Conservation (phyloP, 31 red algal species). For the Asparagopsis taxiformis region DNA sequence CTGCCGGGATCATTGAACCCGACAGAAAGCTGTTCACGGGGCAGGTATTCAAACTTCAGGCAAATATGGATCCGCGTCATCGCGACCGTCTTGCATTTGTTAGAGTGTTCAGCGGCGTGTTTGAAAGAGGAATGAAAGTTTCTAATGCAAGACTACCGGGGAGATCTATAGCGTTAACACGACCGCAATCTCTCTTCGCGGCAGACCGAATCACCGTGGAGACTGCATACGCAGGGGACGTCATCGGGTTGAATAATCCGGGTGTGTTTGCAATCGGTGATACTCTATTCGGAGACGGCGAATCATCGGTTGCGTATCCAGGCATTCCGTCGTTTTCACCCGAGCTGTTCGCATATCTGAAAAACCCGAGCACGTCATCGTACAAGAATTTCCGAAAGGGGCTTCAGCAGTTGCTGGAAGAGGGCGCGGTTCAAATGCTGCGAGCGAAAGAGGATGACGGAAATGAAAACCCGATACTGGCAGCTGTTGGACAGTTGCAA, state of each 20-base stretch:
- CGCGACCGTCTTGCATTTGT: constrained; percentile 87
- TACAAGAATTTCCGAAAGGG: constrained; percentile 88
- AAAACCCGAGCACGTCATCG: constrained; percentile 62
- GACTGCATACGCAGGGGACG: constrained; percentile 82
- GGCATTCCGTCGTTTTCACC: constrained; percentile 85
- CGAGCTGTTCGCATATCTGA: constrained; percentile 81
- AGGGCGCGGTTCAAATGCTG: constrained; percentile 80
- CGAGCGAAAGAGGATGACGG: constrained; percentile 62
- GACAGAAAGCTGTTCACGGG: constrained; percentile 48
- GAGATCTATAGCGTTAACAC: constrained; percentile 52
- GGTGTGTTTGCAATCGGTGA: constrained; percentile 88
- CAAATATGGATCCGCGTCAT: constrained; percentile 90
- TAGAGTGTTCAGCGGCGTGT: constrained; percentile 65
- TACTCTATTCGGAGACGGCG: constrained; percentile 44
- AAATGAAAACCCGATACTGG: constrained; percentile 67
- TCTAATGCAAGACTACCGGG: constrained; percentile 53
- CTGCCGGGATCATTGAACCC: constrained; percentile 48
- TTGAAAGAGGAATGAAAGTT: constrained; percentile 87
- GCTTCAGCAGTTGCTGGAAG: constrained; percentile 77
- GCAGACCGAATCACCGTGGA: constrained; percentile 75
- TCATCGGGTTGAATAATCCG: constrained; percentile 79
- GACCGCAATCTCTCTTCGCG: constrained; percentile 74
- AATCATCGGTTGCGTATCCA: constrained; percentile 41
- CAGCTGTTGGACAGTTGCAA: constrained; percentile 87
- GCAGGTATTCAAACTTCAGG: constrained; percentile 80